Base-by-base conservation (phyloP, 768 basidiomycete species). In the Thelephora aurantiotincta region DNA sequence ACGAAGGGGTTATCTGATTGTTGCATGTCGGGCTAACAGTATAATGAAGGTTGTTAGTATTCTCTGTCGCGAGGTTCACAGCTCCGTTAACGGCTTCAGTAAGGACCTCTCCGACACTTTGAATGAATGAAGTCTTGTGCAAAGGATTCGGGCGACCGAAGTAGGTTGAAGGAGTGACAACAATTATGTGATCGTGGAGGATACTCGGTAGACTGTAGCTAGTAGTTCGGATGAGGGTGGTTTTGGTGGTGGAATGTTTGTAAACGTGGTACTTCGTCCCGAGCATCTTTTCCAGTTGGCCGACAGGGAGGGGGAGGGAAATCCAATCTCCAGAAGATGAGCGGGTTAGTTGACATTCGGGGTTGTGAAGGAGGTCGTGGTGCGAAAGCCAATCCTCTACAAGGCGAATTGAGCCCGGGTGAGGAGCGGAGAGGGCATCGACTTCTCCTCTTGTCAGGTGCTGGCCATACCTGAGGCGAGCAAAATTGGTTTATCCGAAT, bases 161-260 rank as follows among this genome's bases (percentile, higher is more conserved):
- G 59, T 75, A 70, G 1, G 81, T 85, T 2, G 83, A 85, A 0
- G 83, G 83, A 51, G 84, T 80, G 23, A 86, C 65, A 26, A 84
- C 60, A 34, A 83, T 80, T 48, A 85, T 58, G 55, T 84, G 80
- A 2, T 65, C 62, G 53, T 78, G 70, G 42, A 85, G 60, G 48
- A 71, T 51, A 42, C 67, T 66, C 0, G 83, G 83, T 14, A 87
- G 70, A 54, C 75, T 78, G 64, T 83, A 86, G 50, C 65, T 67
- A 3, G 75, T 78, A n/a, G 84, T 80, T 47, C 84, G 74, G 50
- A 83, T 64, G 33, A 82, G 58, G 12, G 66, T 59, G 26, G 78
- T 74, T 3, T 74, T 79, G 45, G 65, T 71, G 18, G 64, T 62
- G 9, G 60, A 57, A 57, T 84, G 75, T 46, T 70, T 65, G 71